Evolutionary conservation across 345 rosid genomes (phyloP), one percentile per base, ranked within the genome.

Genomic region (Alliaria petiolata): DNA sequence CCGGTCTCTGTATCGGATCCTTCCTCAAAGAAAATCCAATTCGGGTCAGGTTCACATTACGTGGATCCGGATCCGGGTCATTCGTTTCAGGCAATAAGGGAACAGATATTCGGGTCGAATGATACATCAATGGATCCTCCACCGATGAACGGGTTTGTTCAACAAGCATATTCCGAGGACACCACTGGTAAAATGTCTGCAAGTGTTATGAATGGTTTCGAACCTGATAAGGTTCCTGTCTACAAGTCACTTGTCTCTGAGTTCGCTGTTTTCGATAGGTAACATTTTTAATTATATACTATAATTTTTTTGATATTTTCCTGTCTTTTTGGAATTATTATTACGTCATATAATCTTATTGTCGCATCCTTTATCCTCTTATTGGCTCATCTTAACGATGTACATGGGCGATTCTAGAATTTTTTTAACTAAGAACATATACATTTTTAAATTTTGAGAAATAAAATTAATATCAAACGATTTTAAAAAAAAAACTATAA

Each of bases 51-150:
- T 70, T 72, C 98, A 1, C 86, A 87, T 51, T 89, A 75, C 73
- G 95, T 91, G 9, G 98, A 93, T 78, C 96, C 98, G 1, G 97
- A 93, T 73, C 98, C 96, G 0, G 98, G 97, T 8, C 98, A 91
- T 81, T 93, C 98, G 0, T 93, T 93, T 36, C 96, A 93, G 59
- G 98, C 96, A 19, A 91, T 87, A 43, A 70, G 92, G 63, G 93
- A 93, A 72, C 97, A 93, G 77, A 83, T 93, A 25, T 91, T 91
- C 70, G 96, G 98, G 74, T 86, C 89, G 0, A 64, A 81, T 49
- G 81, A 91, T 40, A 87, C 89, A n/a, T 74, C 88, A 0, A 56
- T 69, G 34, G 70, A 85, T 67, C 91, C 87, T 15, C 87, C 96
- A 3, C 88, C 88, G 10, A 93, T 93, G 98, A 82, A 87, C 28